These are phyloP conservation scores for Alternaria postmessia DNA, from an alignment of 2,329 filamentous ascomycete genomes.

Conservation along the genomic window DNA sequence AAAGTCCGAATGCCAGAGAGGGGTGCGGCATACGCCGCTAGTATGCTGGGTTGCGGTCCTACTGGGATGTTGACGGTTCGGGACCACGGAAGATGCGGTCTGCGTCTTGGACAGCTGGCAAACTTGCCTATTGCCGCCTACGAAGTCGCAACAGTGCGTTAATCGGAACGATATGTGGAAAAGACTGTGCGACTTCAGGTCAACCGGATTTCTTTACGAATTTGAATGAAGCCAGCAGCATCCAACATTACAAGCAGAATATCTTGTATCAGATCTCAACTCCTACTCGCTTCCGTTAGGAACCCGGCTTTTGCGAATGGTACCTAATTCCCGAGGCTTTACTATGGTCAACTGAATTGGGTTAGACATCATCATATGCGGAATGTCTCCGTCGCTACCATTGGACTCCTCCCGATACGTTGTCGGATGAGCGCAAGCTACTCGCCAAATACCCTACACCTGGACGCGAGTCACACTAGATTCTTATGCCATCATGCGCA, in stretches of 20 bases:
- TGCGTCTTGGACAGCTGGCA: constrained; percentile 4
- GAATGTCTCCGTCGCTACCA: constrained; percentile 24
- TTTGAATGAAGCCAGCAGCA: neutral
- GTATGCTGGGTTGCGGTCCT: neutral
- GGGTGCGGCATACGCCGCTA: constrained; percentile 1
- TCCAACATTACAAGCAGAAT: neutral
- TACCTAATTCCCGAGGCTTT: neutral
- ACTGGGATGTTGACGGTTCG: neutral
- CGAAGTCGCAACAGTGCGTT: neutral
- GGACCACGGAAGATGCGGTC: constrained; percentile 5
- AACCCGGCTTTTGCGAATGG: neutral
- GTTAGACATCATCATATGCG: constrained; percentile 20
- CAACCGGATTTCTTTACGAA: neutral
- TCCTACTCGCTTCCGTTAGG: neutral
- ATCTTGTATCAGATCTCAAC: neutral
- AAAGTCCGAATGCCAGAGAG: neutral
- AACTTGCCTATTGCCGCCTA: neutral
- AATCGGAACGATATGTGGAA: neutral
- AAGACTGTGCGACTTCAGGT: neutral
- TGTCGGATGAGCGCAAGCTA: constrained; percentile 40
- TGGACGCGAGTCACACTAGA: constrained; percentile 28
- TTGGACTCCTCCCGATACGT: constrained; percentile 21
- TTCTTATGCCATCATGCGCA: constrained; percentile 13
- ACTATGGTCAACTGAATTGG: constrained; percentile 17
- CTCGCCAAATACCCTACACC: constrained; percentile 5